phyloP scores from a whole-genome alignment of 2,329 filamentous ascomycete species.

The Epichloe sylvatica region DNA sequence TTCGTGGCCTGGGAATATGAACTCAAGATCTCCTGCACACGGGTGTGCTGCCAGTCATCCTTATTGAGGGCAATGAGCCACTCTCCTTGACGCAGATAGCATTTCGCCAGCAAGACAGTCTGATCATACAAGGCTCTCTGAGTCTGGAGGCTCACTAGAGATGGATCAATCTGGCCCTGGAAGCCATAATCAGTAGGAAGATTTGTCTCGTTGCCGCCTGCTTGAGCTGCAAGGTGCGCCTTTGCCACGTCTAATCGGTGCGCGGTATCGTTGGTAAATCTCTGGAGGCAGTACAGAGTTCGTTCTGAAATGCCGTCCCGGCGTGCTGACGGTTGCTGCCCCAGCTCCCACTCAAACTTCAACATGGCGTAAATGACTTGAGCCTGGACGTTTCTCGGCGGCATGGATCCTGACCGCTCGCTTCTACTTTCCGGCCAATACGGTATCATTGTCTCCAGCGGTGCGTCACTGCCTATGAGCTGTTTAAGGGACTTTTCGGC shows the following conservation, averaged over 20 bases:
- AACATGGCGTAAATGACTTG: slow-evolving; percentile 92
- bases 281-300: slow-evolving; percentile 43
- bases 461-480: slow-evolving; percentile 60
- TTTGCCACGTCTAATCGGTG: slow-evolving; percentile 39
- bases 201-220: slow-evolving; percentile 28
- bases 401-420: slow-evolving; percentile 7
- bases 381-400: slow-evolving; percentile 41
- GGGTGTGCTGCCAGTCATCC: slow-evolving; percentile 76
- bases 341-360: slow-evolving; percentile 91
- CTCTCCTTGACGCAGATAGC: slow-evolving; percentile 89
- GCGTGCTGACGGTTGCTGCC: slow-evolving; percentile 40
- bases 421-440: slow-evolving; percentile 35
- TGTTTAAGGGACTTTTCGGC: slow-evolving; percentile 91
- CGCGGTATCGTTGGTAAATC: slow-evolving; percentile 47
- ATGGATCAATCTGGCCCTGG: slow-evolving; percentile 31
- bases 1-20: slow-evolving; percentile 86
- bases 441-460: slow-evolving; percentile 46
- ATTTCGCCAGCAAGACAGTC: slow-evolving; percentile 73
- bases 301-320: slow-evolving; percentile 35
- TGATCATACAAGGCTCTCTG: slow-evolving; percentile 44
- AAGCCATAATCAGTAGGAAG: slow-evolving; percentile 35
- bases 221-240: slow-evolving; percentile 34
- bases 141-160: slow-evolving; percentile 33
- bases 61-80: slow-evolving; percentile 82
- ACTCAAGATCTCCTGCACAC: slow-evolving; percentile 76